These are phyloP conservation scores for Chalaropsis thielavioides DNA, from an alignment of 2,329 filamentous ascomycete genomes.

Conservation along the genomic window DNA sequence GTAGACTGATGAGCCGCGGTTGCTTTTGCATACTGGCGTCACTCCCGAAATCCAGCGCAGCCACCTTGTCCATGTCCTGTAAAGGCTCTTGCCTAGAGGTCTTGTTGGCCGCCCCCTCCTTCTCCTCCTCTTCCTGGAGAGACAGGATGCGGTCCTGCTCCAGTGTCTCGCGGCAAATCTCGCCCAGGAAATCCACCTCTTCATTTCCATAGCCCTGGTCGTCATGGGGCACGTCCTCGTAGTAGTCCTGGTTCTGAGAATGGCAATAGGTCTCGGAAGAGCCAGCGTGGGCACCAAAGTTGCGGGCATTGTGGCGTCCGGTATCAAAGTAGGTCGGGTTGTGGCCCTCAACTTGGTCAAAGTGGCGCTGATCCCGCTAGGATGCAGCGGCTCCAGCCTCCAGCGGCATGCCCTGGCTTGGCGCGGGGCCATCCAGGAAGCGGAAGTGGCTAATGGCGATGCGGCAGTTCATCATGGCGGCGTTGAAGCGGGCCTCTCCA, in stretches of 20 bases:
- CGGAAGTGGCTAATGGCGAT: conserved; percentile 73
- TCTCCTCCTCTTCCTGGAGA: background rate
- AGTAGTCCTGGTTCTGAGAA: background rate
- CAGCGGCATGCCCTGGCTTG: conserved; percentile 5
- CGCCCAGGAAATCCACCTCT: conserved; percentile 2
- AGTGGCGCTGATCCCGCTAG: conserved; percentile 16
- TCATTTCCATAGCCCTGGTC: background rate
- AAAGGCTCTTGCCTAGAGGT: background rate
- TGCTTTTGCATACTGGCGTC: background rate
- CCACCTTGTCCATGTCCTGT: background rate
- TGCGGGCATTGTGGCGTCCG: background rate
- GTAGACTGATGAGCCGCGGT: no score
- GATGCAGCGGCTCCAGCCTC: conserved; percentile 12
- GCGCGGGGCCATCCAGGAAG: conserved; percentile 39
- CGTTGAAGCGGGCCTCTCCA: conserved; percentile 81
- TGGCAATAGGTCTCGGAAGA: background rate
- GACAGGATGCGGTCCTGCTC: background rate
- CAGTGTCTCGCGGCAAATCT: conserved; percentile 3
- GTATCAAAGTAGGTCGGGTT: background rate
- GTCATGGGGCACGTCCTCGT: background rate
- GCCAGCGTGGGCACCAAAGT: background rate
- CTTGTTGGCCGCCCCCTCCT: no score
- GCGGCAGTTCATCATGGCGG: conserved; percentile 77
- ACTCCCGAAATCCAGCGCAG: background rate
- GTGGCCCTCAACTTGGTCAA: background rate